Base-by-base conservation (phyloP, 2,329 filamentous ascomycete genomes). In the Blastomyces silverae region DNA sequence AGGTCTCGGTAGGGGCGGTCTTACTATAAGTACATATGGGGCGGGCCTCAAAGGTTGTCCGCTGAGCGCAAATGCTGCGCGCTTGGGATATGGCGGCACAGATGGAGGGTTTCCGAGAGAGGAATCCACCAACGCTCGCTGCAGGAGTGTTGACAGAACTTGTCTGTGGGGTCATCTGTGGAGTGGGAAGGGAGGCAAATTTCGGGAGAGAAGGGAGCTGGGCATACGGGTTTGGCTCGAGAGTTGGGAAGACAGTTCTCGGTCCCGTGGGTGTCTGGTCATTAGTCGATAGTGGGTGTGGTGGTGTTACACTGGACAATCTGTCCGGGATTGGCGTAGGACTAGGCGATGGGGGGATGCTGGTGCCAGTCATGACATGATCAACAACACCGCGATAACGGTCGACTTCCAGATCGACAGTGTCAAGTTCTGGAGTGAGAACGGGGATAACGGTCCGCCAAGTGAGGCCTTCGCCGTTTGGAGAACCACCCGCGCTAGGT, bases 131-230 rank as follows among this genome's bases (percentile, higher is more conserved):
- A 70, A 76, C 78, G 83, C 84, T 83, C 84, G 76, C 84, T 76
- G 84, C 84, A 85, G 85, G 84, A 83, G 84, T 84, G 75, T 75
- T 79, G 68, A 79, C 80, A 70, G 78, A 76, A 66, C 77, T 76
- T 58, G 82, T 79, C 67, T 84, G 83, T 48, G 85, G 85, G 56
- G 85, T 87, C 77, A 87, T 77, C 69, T 82, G 79, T 62, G 85
- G 85, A n/a, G 85, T 88, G 20, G 84, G 85, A 64, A 87, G 75
- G 65, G 84, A 81, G 68, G 79, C 79, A 70, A 84, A 78, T 63
- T 83, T 82, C 50, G 79, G 78, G 68, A 86, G 74, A 61, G 80
- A 78, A n/a, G 85, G 85, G 59, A 85, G 81, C 17, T 79, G 77
- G 66, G 81, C 62, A 17, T 74, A 69, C 53, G 80, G 77, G 65